phyloP scores from a whole-genome alignment of 306 rosid species.

The Fagus crenata region DNA sequence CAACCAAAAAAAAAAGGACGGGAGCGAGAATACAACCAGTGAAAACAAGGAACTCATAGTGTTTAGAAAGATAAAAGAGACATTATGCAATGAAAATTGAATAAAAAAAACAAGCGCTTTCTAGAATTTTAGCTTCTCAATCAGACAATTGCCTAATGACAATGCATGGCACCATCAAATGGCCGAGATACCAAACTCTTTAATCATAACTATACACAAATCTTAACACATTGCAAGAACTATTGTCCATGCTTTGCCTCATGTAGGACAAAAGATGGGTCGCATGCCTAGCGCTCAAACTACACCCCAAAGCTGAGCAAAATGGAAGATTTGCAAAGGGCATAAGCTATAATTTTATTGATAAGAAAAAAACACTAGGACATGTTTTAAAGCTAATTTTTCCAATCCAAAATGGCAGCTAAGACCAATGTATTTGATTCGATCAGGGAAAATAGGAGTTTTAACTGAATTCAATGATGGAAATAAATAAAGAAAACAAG shows the following conservation, averaged over 20 bases:
- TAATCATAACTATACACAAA: background rate
- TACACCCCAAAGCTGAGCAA: background rate
- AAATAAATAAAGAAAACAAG: background rate
- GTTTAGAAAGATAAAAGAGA: background rate
- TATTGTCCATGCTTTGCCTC: background rate
- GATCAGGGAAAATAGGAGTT: background rate
- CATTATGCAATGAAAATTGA: background rate
- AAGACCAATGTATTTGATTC: background rate
- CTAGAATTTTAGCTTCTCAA: background rate
- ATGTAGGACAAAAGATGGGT: background rate
- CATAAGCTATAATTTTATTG: background rate
- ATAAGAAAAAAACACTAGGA: background rate
- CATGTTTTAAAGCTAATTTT: background rate
- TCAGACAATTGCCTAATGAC: background rate
- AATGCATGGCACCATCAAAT: background rate
- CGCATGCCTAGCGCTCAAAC: background rate
- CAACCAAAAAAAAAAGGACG: background rate
- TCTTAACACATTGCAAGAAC: background rate
- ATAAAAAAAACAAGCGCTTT: background rate
- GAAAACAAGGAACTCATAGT: background rate
- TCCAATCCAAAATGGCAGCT: background rate
- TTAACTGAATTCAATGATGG: background rate
- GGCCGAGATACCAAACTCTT: background rate
- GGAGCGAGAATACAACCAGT: background rate
- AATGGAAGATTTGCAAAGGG: background rate